Conservation (phyloP, 2,329 filamentous ascomycete species). For the Thielaviopsis punctulata region DNA sequence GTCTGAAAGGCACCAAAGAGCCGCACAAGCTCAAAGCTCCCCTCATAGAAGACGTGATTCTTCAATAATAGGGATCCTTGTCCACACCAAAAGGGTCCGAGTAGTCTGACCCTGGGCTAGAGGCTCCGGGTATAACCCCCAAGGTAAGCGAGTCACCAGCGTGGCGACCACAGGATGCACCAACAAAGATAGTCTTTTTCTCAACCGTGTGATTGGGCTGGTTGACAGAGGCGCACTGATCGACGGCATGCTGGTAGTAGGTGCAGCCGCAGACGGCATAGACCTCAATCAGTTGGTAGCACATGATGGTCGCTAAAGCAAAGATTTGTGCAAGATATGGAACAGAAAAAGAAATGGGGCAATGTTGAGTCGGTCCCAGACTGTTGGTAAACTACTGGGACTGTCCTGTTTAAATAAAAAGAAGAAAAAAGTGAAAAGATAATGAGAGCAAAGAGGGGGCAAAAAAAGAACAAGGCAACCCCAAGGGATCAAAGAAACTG, state of each 20-base stretch:
- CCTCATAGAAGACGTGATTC: neutral
- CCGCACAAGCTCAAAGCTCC: neutral
- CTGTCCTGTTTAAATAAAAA: neutral
- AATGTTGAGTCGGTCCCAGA: neutral
- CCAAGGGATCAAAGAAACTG: neutral
- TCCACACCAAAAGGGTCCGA: neutral
- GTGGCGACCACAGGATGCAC: constrained; percentile 48
- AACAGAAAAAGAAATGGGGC: neutral
- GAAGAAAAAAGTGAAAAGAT: neutral
- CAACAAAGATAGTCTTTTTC: constrained; percentile 63
- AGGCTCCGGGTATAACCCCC: neutral
- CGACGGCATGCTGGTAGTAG: constrained; percentile 75
- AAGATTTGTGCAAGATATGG: neutral
- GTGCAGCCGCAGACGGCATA: constrained; percentile 77
- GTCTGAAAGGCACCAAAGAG: neutral
- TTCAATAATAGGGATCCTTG: neutral
- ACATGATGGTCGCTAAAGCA: constrained; percentile 40
- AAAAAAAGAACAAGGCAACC: neutral
- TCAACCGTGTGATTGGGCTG: constrained; percentile 55
- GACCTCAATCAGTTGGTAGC: constrained; percentile 69
- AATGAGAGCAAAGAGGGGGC: constrained; percentile 7
- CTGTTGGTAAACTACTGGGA: neutral
- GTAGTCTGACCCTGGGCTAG: neutral
- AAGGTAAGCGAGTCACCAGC: constrained; percentile 14
- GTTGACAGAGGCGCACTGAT: constrained; percentile 62